Evolutionary conservation across 176 grass and related monocot species (phyloP).

Genomic region (Zea mays): DNA sequence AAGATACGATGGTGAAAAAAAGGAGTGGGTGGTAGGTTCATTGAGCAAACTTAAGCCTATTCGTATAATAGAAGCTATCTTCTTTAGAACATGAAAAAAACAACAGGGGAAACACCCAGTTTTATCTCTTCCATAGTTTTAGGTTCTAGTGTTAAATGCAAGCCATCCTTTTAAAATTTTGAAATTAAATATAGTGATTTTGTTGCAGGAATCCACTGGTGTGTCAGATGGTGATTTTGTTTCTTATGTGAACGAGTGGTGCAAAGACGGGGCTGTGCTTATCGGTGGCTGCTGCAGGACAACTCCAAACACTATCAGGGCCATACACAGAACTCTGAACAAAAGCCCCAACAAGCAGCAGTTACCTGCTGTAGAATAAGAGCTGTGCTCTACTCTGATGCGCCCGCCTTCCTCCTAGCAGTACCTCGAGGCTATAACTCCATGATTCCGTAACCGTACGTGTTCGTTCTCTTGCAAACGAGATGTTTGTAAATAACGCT

Average conservation of each 20-base stretch:
- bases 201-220: conserved; percentile 66
- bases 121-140: conserved; percentile 9
- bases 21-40: conserved; percentile 93
- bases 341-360: conserved; percentile 7
- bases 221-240: conserved; percentile 84
- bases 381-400: conserved; percentile 1
- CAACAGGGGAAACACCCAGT: conserved; percentile 13
- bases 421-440: not conserved
- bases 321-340: conserved; percentile 65
- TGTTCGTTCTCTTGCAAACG: no score
- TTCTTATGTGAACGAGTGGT: conserved; percentile 74
- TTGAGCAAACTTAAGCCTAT: not conserved
- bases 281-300: conserved; percentile 97
- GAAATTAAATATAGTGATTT: not conserved
- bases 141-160: not conserved
- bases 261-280: conserved; percentile 65
- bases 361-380: conserved; percentile 12
- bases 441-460: no score
- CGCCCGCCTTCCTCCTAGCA: not conserved
- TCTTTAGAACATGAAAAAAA: conserved; percentile 10
- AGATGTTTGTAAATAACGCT: conserved; percentile 13
- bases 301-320: conserved; percentile 89
- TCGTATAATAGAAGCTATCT: not conserved
- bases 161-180: not conserved
- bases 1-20: conserved; percentile 72